Conservation (phyloP, 768 basidiomycete genomes). For the Lactarius sanguifluus region DNA sequence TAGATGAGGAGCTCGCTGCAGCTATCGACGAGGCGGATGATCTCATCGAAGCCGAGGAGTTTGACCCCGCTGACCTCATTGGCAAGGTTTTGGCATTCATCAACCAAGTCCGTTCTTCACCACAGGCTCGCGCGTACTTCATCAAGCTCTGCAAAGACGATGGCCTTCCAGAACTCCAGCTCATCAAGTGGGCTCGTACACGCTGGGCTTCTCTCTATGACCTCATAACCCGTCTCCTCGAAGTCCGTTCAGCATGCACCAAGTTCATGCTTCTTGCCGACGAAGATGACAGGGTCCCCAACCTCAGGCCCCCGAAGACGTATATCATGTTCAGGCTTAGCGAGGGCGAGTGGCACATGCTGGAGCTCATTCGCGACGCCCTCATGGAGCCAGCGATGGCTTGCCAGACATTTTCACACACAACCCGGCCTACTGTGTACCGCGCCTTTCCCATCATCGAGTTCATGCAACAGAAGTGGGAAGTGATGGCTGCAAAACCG, state of each 20-base stretch:
- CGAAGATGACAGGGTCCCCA: neutral
- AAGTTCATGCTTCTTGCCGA: constrained; percentile 1
- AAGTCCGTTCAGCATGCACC: neutral
- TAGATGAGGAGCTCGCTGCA: no score
- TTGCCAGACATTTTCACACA: no score
- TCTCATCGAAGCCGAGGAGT: neutral
- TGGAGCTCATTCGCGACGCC: no score
- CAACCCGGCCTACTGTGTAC: neutral
- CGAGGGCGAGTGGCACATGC: no score
- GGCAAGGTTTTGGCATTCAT: neutral
- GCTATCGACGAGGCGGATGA: no score
- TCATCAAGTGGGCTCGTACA: neutral
- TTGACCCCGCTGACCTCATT: neutral
- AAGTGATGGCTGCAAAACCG: neutral
- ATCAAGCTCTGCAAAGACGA: neutral
- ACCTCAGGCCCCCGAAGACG: neutral
- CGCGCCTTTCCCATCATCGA: neutral
- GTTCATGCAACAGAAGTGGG: neutral
- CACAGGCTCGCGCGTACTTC: neutral
- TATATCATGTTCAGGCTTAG: neutral
- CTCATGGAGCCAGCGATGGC: no score
- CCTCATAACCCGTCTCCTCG: neutral
- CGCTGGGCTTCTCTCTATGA: neutral
- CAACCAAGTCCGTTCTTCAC: constrained; percentile 4
- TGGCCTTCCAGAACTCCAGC: neutral